These are phyloP conservation scores for Elaeis oleifera DNA, from an alignment of 202 grass and related monocot genomes.

Conservation along the genomic window DNA sequence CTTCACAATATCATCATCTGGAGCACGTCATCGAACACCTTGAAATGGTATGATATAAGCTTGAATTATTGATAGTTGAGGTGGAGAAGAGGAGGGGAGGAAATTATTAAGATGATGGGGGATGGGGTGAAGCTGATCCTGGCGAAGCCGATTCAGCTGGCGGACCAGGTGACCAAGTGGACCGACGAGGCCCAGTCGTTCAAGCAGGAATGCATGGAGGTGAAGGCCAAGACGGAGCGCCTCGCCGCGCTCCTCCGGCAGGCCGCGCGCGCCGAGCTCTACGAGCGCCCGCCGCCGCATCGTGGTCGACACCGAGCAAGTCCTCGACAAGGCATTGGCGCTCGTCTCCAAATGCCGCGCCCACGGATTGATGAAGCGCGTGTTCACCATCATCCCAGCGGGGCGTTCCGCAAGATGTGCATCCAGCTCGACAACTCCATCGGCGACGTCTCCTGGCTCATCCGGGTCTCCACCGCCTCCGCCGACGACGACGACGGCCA, in stretches of 20 bases:
- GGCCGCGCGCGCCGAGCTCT: constrained; percentile 83
- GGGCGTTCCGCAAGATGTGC: constrained; percentile 82
- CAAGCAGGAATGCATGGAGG: constrained; percentile 81
- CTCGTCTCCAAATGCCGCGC: constrained; percentile 81
- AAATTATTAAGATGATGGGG: constrained; percentile 18
- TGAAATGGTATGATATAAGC: too few species aligned
- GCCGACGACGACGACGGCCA: constrained; percentile 57
- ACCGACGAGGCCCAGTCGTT: constrained; percentile 64
- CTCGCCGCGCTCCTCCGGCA: constrained; percentile 68
- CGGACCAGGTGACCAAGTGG: constrained; percentile 84
- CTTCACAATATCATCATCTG: too few species aligned
- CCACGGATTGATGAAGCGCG: constrained; percentile 51
- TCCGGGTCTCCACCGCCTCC: constrained; percentile 68
- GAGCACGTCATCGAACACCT: too few species aligned
- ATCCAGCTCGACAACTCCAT: constrained; percentile 91
- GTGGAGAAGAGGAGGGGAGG: neutral
- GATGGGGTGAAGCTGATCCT: constrained; percentile 85
- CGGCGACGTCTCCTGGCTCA: constrained; percentile 95
- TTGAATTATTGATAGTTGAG: too few species aligned
- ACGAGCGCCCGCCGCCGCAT: constrained; percentile 95
- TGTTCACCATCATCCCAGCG: constrained; percentile 94
- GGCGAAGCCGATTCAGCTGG: constrained; percentile 88
- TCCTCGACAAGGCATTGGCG: constrained; percentile 79
- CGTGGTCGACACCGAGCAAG: constrained; percentile 95
- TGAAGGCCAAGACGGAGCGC: constrained; percentile 82